A percentile compares a stretch with the other conserved stretches of the same genome.
These are phyloP conservation scores for Suhomyces coccinellae DNA, from an alignment of 1,139 yeast genomes.

Conservation along the genomic window DNA sequence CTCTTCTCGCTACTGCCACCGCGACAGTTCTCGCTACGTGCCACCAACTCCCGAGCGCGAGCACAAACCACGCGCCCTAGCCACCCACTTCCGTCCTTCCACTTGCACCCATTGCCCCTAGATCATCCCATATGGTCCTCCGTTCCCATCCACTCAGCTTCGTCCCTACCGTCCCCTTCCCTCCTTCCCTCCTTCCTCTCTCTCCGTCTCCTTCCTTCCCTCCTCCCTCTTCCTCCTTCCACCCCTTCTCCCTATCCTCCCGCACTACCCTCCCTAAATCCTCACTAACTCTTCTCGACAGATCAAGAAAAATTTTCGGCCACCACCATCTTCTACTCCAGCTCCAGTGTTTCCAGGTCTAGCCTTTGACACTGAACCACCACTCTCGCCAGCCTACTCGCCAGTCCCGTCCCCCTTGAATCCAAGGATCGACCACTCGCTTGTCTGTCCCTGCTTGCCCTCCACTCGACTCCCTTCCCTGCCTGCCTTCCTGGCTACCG, in stretches of 20 bases:
- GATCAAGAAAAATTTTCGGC: constrained; percentile 12
- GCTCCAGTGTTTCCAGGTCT: not conserved
- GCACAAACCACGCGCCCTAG: no score
- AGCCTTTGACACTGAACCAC: not conserved
- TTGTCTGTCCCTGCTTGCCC: not conserved
- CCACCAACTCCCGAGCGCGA: no score
- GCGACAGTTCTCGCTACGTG: no score
- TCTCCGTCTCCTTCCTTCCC: not conserved
- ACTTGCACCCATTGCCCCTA: no score
- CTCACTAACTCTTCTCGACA: constrained; percentile 3
- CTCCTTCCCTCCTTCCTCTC: not conserved
- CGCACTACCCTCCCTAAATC: not conserved
- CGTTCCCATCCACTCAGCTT: no score
- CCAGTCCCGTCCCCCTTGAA: not conserved
- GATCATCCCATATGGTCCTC: no score
- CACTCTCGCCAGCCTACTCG: not conserved
- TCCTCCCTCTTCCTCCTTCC: not conserved
- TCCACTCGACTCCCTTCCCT: no score
- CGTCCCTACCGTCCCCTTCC: not conserved
- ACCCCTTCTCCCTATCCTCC: not conserved
- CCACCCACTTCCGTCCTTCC: no score
- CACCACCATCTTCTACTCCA: not conserved
- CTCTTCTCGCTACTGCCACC: no score
- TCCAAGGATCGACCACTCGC: not conserved
- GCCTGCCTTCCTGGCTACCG: not conserved